phyloP scores from a whole-genome alignment of 192 early-diverging fungal genomes.

The Coemansia sp. region DNA sequence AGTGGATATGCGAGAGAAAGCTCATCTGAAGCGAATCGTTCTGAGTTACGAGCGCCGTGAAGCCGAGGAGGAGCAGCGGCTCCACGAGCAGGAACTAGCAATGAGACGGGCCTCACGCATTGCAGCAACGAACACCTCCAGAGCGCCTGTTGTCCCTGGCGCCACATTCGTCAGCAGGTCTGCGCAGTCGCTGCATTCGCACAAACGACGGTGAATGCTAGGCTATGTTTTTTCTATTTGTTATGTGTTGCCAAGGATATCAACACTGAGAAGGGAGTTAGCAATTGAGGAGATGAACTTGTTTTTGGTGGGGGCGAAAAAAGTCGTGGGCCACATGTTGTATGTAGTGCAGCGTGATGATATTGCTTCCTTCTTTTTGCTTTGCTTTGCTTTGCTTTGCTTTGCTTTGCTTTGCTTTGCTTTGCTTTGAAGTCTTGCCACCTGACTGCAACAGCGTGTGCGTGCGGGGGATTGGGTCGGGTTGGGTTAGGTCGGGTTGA shows the following conservation, averaged over 20 bases:
- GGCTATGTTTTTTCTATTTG: no score
- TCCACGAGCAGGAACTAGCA: slow-evolving; percentile 23
- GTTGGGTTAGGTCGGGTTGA: no score
- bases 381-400: no score
- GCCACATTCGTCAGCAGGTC: slow-evolving; percentile 28
- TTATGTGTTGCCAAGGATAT: not conserved
- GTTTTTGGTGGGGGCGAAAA: not conserved
- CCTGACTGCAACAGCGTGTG: not conserved
- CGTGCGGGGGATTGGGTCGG: not conserved
- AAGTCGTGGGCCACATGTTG: not conserved
- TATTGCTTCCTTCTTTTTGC: not conserved
- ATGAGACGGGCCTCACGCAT: slow-evolving; percentile 3
- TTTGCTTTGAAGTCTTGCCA: no score
- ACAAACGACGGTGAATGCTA: not conserved
- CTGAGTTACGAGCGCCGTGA: slow-evolving; percentile 76
- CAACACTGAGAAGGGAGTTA: not conserved
- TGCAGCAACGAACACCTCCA: slow-evolving; percentile 1
- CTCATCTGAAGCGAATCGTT: slow-evolving; percentile 88
- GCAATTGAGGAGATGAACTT: not conserved
- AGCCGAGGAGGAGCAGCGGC: slow-evolving; percentile 36
- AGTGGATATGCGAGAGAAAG: slow-evolving; percentile 83
- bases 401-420: no score
- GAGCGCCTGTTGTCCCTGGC: slow-evolving; percentile 18
- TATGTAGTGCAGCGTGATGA: not conserved
- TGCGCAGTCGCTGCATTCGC: not conserved